A percentile compares a stretch with the other conserved stretches of the same genome.
These are phyloP conservation scores for Periconia macrospinosa DNA, from an alignment of 2,329 filamentous ascomycete genomes.

Conservation along the genomic window DNA sequence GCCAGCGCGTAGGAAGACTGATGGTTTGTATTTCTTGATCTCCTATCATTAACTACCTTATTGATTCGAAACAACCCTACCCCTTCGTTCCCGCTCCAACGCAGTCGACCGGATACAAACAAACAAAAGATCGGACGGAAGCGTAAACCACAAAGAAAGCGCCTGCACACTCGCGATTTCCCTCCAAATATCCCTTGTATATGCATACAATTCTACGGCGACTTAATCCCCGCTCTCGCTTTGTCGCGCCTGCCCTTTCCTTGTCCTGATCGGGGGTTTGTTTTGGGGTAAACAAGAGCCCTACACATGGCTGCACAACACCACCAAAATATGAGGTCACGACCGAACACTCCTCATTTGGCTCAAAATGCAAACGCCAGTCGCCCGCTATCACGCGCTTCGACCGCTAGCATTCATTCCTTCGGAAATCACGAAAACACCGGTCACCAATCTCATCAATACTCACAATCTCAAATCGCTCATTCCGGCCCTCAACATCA, in stretches of 20 bases:
- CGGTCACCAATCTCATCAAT: conserved; percentile 22
- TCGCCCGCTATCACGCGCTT: conserved; percentile 51
- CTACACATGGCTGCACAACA: conserved; percentile 39
- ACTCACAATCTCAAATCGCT: conserved; percentile 14
- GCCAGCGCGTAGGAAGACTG: too few species aligned
- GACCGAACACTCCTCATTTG: conserved; percentile 28
- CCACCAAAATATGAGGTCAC: conserved; percentile 38
- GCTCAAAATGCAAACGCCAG: conserved; percentile 19
- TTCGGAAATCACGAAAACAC: conserved; percentile 35
- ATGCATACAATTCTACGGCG: not conserved
- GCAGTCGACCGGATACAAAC: not conserved
- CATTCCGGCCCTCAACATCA: conserved; percentile 19
- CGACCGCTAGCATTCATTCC: conserved; percentile 52
- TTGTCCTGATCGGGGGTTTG: conserved; percentile 18
- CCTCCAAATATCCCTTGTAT: not conserved
- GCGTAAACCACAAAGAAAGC: not conserved
- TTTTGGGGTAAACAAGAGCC: conserved; percentile 37
- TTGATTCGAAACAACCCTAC: not conserved
- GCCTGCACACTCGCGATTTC: not conserved
- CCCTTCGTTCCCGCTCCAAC: not conserved
- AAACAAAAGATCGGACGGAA: not conserved
- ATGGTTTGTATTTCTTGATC: not conserved
- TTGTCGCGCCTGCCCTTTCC: not conserved
- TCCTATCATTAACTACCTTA: not conserved
- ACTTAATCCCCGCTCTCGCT: not conserved